A percentile compares a stretch with the other conserved stretches of the same genome.
Evolutionary conservation across 1,284 basidiomycete genomes (phyloP).

Genomic region (Papiliotrema terrestris): DNA sequence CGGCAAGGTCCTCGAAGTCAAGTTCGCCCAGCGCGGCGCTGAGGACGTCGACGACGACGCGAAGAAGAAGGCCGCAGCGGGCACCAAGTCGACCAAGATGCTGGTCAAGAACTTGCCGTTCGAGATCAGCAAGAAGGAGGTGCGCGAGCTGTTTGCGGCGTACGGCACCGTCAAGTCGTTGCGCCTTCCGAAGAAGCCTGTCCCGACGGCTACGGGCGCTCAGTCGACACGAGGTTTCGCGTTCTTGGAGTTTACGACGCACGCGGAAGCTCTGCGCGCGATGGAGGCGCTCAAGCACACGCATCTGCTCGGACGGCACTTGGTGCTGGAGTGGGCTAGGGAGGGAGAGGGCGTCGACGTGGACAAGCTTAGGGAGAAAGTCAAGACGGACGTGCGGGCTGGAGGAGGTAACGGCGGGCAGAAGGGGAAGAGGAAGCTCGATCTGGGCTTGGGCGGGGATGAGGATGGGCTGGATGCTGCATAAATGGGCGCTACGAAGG

Average conservation of each 20-base stretch:
- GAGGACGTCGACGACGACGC: conserved; percentile 57
- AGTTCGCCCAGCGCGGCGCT: conserved; percentile 79
- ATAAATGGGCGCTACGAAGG: background rate
- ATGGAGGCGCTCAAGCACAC: conserved; percentile 83
- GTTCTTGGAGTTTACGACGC: conserved; percentile 87
- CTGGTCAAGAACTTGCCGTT: conserved; percentile 98
- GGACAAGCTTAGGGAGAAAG: conserved; percentile 71
- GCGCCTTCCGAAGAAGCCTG: conserved; percentile 80
- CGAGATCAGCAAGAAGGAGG: conserved; percentile 89
- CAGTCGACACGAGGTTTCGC: conserved; percentile 73
- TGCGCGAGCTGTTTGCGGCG: conserved; percentile 81
- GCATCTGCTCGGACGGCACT: conserved; percentile 90
- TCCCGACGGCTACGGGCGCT: conserved; percentile 59
- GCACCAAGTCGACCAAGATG: conserved; percentile 72
- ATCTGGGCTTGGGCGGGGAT: conserved; percentile 25
- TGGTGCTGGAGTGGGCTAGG: conserved; percentile 91
- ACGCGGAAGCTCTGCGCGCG: conserved; percentile 81
- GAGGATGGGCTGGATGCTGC: conserved; percentile 19
- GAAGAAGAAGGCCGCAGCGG: conserved; percentile 43
- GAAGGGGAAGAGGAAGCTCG: conserved; percentile 44
- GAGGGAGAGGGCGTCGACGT: conserved; percentile 63
- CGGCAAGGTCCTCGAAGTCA: conserved; percentile 77
- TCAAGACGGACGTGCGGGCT: conserved; percentile 43
- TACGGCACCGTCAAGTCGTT: conserved; percentile 91
- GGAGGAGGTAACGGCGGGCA: conserved; percentile 24